Base-by-base conservation (phyloP, 2,329 filamentous ascomycete genomes). In the Huntiella moniliformis region DNA sequence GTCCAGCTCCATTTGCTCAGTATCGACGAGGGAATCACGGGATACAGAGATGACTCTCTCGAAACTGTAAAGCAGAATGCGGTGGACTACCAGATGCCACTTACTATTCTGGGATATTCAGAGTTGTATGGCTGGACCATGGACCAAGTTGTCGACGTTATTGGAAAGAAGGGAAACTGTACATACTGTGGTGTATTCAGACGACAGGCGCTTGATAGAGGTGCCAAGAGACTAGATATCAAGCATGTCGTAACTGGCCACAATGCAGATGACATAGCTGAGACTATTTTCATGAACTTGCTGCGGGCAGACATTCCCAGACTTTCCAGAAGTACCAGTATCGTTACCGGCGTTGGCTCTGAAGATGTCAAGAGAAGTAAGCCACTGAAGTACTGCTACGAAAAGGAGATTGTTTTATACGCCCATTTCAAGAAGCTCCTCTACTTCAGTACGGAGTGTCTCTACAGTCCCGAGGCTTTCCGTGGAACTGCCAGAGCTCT, bases 61-160 rank as follows among this genome's bases (percentile, higher is more conserved):
- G 87, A 96, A 63, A 96, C 91, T 0, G 91, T 98, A 39, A 95
- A 95, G 69, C 71, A 88, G 50, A 96, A 98, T 61, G 83, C 87
- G 0, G 61, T 73, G 10, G 86, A 96, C 61, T 95, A 96, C 62
- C 77, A 80, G 1, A 92, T 98, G 80, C 77, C 82, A 0, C 66
- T 98, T 42, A 83, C 85, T 54, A 93, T 98, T 47, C 76, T 98
- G 42, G 86, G 88, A 42, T 98, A 98, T 56, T 80, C 79, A 45
- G 82, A 95, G 56, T 67, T 98, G 7, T 98, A 98, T 59, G 91
- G 88, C 6, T 98, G 91, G 91, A 95, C 87, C 1, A 98, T 98
- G 91, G 91, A 98, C 57, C 85, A 96, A 57, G 91, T 98, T 7
- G 92, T 98, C 3, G 82, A 87, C 56, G 84, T 88, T 41, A 82